Base-by-base conservation (phyloP, 148 eudicot species). In the Linanthus parryae region DNA sequence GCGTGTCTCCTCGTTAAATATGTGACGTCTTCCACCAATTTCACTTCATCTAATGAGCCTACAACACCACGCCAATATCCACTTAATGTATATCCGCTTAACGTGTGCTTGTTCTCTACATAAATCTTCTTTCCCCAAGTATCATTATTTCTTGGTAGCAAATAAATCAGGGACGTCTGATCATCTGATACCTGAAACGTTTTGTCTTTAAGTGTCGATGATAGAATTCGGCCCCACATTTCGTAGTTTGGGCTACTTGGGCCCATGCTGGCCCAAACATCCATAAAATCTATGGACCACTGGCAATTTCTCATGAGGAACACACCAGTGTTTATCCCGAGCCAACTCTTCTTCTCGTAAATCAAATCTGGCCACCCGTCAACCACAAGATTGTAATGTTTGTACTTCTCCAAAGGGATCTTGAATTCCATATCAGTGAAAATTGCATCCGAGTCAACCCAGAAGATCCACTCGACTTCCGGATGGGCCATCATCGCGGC, bases 401-500 rank as follows among this genome's bases (percentile, higher is more conserved):
- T 39, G 44, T 84, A 84, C 46, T 52, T 60, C 2, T 61, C 56
- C 24, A 84, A 42, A 1, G 87, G 87, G 1, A 74, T 68, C 25
- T 54, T 54, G 57, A 84, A 84, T 14, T 80, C 77, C 94, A 84
- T 84, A 58, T 84, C 88, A 9, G 94, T 84, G 19, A 84, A 70
- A 2, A 68, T 72, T 1, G 94, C 94, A 49, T 84, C 94, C n/a
- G 94, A 72, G 57, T 84, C 94, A 26, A 81, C 80, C 94, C 94
- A 84, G 75, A 77, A 84, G 46, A 84, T 73, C 94, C 94, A 84
- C 66, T 84, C 94, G 2, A 74, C 80, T 33, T 84, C 94, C n/a
- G 92, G 88, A 65, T 84, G 94, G 40, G 88, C 84, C 54, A 75
- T 11, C 94, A 84, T 84, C 2, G 88, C 88, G 10, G 94, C 84